These are phyloP conservation scores for Globisporangium paroecandrum DNA, from an alignment of 352 stramenopile species.

Conservation along the genomic window DNA sequence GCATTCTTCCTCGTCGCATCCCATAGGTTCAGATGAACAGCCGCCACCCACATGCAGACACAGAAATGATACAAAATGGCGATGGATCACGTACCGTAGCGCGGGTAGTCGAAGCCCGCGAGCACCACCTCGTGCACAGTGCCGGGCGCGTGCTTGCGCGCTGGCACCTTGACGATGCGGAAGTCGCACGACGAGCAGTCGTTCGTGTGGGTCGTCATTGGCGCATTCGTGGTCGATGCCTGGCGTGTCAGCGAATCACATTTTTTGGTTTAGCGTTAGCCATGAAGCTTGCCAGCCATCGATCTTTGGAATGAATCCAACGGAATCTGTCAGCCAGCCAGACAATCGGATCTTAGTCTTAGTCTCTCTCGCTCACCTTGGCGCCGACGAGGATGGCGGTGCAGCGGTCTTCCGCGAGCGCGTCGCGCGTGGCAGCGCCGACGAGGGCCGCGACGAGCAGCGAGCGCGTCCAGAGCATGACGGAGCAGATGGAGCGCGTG, in stretches of 20 bases:
- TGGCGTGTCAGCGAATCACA: slow-evolving; percentile 12
- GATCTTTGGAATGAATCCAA: background rate
- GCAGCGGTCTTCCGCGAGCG: slow-evolving; percentile 55
- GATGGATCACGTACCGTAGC: slow-evolving; percentile 46
- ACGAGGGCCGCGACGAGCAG: slow-evolving; percentile 22
- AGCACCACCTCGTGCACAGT: slow-evolving; percentile 58
- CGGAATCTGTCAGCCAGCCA: background rate
- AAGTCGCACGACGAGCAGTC: slow-evolving; percentile 85
- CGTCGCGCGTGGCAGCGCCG: slow-evolving; percentile 8
- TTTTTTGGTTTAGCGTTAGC: background rate
- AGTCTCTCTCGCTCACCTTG: slow-evolving; percentile 32
- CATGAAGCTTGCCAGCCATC: background rate
- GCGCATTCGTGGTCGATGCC: slow-evolving; percentile 55
- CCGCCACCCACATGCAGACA: background rate
- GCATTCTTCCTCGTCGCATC: background rate
- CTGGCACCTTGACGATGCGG: slow-evolving; percentile 73
- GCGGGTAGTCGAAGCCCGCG: slow-evolving; percentile 58
- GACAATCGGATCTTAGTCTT: slow-evolving; percentile 1
- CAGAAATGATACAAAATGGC: background rate
- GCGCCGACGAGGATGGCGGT: slow-evolving; percentile 77
- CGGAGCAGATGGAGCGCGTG: background rate
- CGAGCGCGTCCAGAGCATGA: slow-evolving; percentile 14
- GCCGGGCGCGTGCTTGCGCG: slow-evolving; percentile 38
- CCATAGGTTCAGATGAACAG: background rate
- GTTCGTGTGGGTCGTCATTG: slow-evolving; percentile 84